phyloP scores from a whole-genome alignment of 1,139 yeast genomes.

The Candida glucosophila region DNA sequence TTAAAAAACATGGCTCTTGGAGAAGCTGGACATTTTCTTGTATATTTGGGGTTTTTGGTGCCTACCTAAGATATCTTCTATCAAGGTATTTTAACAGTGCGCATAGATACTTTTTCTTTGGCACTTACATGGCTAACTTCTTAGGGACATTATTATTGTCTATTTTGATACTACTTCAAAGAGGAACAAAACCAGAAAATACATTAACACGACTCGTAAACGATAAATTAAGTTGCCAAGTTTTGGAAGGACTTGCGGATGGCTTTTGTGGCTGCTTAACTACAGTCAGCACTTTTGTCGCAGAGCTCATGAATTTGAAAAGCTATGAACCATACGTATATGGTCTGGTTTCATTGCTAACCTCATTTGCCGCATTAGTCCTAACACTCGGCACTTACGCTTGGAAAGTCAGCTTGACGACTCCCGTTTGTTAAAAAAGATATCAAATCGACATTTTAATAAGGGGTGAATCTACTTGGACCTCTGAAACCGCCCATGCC shows the following conservation, averaged over 20 bases:
- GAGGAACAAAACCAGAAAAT: slow-evolving; percentile 22
- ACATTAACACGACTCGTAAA: slow-evolving; percentile 15
- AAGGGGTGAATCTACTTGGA: slow-evolving; percentile 16
- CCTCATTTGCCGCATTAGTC: slow-evolving; percentile 27
- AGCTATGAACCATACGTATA: slow-evolving; percentile 23
- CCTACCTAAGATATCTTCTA: slow-evolving; percentile 42
- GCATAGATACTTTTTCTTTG: slow-evolving; percentile 43
- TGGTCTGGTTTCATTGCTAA: slow-evolving; percentile 21
- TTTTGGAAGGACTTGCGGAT: slow-evolving; percentile 42
- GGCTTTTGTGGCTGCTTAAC: slow-evolving; percentile 69
- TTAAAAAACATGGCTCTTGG: slow-evolving; percentile 35
- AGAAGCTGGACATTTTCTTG: slow-evolving; percentile 55
- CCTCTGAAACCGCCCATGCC: slow-evolving; percentile 18
- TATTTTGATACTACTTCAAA: slow-evolving; percentile 33
- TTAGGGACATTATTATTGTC: slow-evolving; percentile 45
- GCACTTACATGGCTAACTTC: slow-evolving; percentile 61
- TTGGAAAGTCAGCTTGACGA: slow-evolving; percentile 36
- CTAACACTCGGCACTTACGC: slow-evolving; percentile 41
- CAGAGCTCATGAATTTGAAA: slow-evolving; percentile 40
- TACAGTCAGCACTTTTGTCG: slow-evolving; percentile 62
- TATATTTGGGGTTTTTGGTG: slow-evolving; percentile 53
- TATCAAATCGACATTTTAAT: slow-evolving; percentile 4
- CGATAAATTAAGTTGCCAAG: slow-evolving; percentile 30
- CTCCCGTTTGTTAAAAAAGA: too few species aligned
- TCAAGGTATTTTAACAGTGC: slow-evolving; percentile 38